Evolutionary conservation across 1,284 basidiomycete species (phyloP).

Genomic region (Trametes versicolor): DNA sequence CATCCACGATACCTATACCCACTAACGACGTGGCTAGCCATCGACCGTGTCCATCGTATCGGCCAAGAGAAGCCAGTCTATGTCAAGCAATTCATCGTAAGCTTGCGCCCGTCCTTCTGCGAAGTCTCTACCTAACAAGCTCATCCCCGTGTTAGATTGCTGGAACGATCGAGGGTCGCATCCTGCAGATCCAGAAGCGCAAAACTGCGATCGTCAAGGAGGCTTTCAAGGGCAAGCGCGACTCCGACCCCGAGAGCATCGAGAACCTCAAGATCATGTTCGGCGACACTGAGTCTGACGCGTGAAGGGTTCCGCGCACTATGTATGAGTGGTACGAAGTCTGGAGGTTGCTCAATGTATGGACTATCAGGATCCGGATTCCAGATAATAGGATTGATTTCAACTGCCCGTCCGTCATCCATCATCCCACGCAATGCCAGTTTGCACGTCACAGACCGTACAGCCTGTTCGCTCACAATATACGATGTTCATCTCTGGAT

Average conservation of each 20-base stretch:
- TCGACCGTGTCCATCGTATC: constrained; percentile 84
- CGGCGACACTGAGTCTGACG: constrained; percentile 46
- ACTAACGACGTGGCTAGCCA: constrained; percentile 54
- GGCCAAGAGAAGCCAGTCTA: constrained; percentile 89
- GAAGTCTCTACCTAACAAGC: neutral
- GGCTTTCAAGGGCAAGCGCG: constrained; percentile 69
- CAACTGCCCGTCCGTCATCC: no score
- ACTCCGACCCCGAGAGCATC: constrained; percentile 71
- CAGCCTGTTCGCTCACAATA: no score
- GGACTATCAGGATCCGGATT: no score
- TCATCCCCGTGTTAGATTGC: constrained; percentile 56
- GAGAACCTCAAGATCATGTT: constrained; percentile 85
- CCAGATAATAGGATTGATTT: no score
- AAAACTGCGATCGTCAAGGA: constrained; percentile 89
- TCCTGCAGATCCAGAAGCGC: constrained; percentile 88
- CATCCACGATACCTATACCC: constrained; percentile 30
- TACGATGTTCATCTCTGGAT: no score
- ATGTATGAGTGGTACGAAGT: neutral
- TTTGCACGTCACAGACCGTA: no score
- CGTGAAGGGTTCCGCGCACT: neutral
- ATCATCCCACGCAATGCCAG: no score
- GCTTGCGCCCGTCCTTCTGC: constrained; percentile 35
- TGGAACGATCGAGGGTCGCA: constrained; percentile 82
- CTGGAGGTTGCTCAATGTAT: no score
- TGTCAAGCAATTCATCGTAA: constrained; percentile 91